Base-by-base conservation (phyloP, 2,329 filamentous ascomycete species). In the Alternaria triticimaculans region DNA sequence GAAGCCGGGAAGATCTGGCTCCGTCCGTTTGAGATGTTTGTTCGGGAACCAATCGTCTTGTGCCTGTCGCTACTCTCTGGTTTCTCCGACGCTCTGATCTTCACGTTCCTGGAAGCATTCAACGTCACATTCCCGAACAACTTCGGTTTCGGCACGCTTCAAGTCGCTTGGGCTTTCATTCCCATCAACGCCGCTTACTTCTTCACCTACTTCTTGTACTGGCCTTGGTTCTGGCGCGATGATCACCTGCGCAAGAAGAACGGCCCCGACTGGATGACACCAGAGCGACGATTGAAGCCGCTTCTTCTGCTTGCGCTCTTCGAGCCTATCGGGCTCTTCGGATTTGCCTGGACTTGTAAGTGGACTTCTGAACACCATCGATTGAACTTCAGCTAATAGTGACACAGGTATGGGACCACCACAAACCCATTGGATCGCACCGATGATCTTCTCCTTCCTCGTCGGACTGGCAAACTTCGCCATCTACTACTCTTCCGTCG, bases 31-130 rank as follows among this genome's bases (percentile, higher is more conserved):
- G 91, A 55, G 71, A 91, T 93, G 88, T 90, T 93, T 72, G 59
- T 91, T 26, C 89, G 87, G 2, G 91, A 93, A 79, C 90, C 91
- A 7, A 93, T 93, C 62, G 91, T 93, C 10, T 80, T 91, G 12
- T 87, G 86, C 23, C 83, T 93, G 7, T 93, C 91, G 2, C 85
- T 93, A 0, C 86, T 93, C 2, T 90, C 87, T 1, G 91, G 91
- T 28, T 93, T 93, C 82, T 89, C 87, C 4, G 91, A 93, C 62
- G 90, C 90, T 4, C 85, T 93, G 14, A 92, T 93, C 79, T 93
- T 93, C 82, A 91, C 90, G 79, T 92, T 91, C 75, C 88, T 93
- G 55, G 89, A 92, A 76, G 90, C 87, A 0, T 93, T 92, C 70
- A 80, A 81, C 0, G 82, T 90, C 6, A 89, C 92, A 2, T 91